Evolutionary conservation across 345 rosid genomes (phyloP), one percentile per base, ranked within the genome.

Genomic region (Rubroshorea leprosula): DNA sequence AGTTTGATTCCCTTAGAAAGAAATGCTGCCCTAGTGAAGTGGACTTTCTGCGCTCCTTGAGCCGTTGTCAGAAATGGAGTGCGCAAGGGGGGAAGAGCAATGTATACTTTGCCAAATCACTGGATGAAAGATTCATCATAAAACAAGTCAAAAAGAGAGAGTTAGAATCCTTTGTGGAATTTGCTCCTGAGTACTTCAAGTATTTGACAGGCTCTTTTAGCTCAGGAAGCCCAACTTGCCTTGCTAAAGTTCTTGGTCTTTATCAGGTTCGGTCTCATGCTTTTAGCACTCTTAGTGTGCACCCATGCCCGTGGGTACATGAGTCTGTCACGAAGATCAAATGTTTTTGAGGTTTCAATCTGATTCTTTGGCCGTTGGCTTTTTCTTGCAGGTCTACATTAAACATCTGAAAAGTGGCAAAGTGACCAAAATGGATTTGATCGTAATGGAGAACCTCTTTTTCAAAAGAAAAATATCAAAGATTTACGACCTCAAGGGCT

Each of bases 31-130:
- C 95, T 7, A 76, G 68, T 43, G 84, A 81, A 64, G 74, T 90
- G 22, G 96, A 94, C 75, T 85, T 87, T 50, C 71, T 94, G 51
- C 75, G 93, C 46, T 94, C 97, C 19, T 65, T 94, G 80, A 85
- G 96, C 68, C 96, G 97, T 29, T 82, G 95, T 56, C 82, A 69
- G 64, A 85, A 76, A 67, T 94, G 99, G 99, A 78, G 74, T 63
- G 99, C 97, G 2, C 93, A 94, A 72, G 99, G 99, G 59, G 99
- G 99, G 12, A 90, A 94, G 74, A 90, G 95, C 79, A 94, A 90
- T 57, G 99, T 87, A 13, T 90, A 87, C 68, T 94, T 94, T 23
- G 97, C 96, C 20, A 94, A 81, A 74, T 85, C 99, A 5, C 68
- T 90, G 70, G 97, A 90, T 66, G 97, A 90, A 74, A 83, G 99